A percentile compares a stretch with the other conserved stretches of the same genome.
These are phyloP conservation scores for Lactarius quietus DNA, from an alignment of 768 basidiomycete genomes.

Conservation along the genomic window DNA sequence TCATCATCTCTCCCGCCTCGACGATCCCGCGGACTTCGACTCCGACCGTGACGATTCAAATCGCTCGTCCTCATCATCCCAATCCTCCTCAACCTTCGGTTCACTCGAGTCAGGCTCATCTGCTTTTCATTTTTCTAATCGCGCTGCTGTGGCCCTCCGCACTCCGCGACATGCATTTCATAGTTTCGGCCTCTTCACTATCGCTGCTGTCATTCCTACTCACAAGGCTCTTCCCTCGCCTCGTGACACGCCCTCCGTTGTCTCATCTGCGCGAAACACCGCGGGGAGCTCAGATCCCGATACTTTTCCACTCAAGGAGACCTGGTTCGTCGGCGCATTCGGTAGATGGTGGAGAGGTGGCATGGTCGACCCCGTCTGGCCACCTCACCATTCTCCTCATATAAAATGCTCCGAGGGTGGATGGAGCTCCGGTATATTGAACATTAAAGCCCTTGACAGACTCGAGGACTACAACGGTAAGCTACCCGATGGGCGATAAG, in stretches of 20 bases:
- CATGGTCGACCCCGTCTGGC: slow-evolving; percentile 76
- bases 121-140: slow-evolving; percentile 85
- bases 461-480: slow-evolving; percentile 65
- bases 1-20: slow-evolving; percentile 83
- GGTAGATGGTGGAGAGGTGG: slow-evolving; percentile 91
- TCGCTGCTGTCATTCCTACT: slow-evolving; percentile 71
- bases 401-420: slow-evolving; percentile 62
- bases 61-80: slow-evolving; percentile 27
- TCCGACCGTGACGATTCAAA: slow-evolving; percentile 32
- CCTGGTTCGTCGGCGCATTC: slow-evolving; percentile 89
- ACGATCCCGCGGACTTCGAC: slow-evolving; percentile 61
- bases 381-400: slow-evolving; percentile 53
- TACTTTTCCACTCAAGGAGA: slow-evolving; percentile 58
- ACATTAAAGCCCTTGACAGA: slow-evolving; percentile 68
- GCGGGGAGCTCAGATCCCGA: slow-evolving; percentile 36
- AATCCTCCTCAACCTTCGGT: slow-evolving; percentile 23
- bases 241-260: slow-evolving; percentile 18
- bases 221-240: slow-evolving; percentile 28
- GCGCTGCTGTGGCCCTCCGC: slow-evolving; percentile 86
- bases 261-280: slow-evolving; percentile 9
- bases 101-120: slow-evolving; percentile 34
- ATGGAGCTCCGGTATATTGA: slow-evolving; percentile 74
- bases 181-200: slow-evolving; percentile 81
- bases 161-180: slow-evolving; percentile 89
- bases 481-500: slow-evolving; percentile 29